These are phyloP conservation scores for Aspergillus sp. DNA, from an alignment of 2,329 filamentous ascomycete species.

Conservation along the genomic window DNA sequence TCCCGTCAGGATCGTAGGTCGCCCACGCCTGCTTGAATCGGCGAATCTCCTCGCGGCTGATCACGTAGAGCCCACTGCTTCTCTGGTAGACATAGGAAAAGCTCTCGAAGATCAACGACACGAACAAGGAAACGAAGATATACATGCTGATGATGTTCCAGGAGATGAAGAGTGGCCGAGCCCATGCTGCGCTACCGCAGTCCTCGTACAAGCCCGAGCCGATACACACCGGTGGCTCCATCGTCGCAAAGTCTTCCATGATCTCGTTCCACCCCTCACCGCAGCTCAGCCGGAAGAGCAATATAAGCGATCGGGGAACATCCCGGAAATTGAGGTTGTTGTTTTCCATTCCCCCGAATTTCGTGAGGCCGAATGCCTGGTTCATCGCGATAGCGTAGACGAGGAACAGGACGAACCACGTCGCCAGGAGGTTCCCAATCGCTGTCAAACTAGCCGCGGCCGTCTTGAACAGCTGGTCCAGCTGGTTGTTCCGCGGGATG, in stretches of 20 bases:
- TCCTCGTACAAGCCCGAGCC: slow-evolving; percentile 79
- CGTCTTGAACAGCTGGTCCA: slow-evolving; percentile 98
- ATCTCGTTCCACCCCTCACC: slow-evolving; percentile 96
- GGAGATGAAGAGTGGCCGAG: slow-evolving; percentile 81
- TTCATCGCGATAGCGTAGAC: slow-evolving; percentile 96
- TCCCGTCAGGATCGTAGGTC: slow-evolving; percentile 86
- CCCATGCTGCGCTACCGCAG: slow-evolving; percentile 88
- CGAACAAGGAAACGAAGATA: slow-evolving; percentile 97
- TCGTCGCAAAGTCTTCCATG: slow-evolving; percentile 91
- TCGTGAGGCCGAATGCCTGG: slow-evolving; percentile 90
- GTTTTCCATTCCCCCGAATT: slow-evolving; percentile 70
- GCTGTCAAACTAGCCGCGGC: slow-evolving; percentile 88
- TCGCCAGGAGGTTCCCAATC: slow-evolving; percentile 88
- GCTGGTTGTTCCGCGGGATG: slow-evolving; percentile 92
- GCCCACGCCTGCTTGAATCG: slow-evolving; percentile 99
- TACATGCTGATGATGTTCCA: slow-evolving; percentile 99
- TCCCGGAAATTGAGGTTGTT: slow-evolving; percentile 89
- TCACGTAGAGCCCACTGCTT: slow-evolving; percentile 84
- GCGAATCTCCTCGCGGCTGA: slow-evolving; percentile 90
- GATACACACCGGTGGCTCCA: slow-evolving; percentile 78
- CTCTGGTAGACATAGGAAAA: slow-evolving; percentile 99
- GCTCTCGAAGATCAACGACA: slow-evolving; percentile 97
- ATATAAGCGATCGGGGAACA: slow-evolving; percentile 87
- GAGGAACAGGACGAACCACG: slow-evolving; percentile 95
- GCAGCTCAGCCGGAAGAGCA: slow-evolving; percentile 88